Base-by-base conservation (phyloP, 1,284 basidiomycete genomes). In the Rhodotorula sp. region DNA sequence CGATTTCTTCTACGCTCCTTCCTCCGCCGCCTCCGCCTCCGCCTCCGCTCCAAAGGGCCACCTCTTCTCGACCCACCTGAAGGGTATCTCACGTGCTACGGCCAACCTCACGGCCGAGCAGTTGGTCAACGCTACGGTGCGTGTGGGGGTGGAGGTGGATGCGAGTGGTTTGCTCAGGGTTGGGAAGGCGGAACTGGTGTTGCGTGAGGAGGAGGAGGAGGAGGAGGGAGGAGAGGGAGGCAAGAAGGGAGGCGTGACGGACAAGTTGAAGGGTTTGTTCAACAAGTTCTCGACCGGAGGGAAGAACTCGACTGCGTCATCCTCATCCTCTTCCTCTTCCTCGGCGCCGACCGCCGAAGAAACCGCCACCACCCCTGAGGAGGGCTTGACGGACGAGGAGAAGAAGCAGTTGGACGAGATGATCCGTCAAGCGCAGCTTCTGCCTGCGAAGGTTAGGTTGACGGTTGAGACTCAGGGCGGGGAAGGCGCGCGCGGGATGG, bases 221-320 rank as follows among this genome's bases (percentile, higher is more conserved):
- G 85, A 89, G 77, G 92, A 88, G 76, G 87, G 89, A 22, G 57
- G 48, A 65, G 88, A 90, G 20, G 88, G 88, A 26, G 81, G 92
- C 34, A 84, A 88, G 46, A 54, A 55, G 47, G 24, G 24, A 0
- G 64, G 59, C 46, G 55, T 72, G 22, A 58, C 77, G 87, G 90
- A 88, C 68, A 91, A 89, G 82, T 81, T 96, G 71, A 94, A 94
- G 81, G 88, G 87, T 48, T 82, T 96, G 69, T 94, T 95, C 53
- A 87, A 85, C 64, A 70, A 70, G 59, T 72, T 70, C 69, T 40
- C 40, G 9, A 13, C 50, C 24, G 83, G 85, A 13, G 83, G 84
- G 65, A 80, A 81, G 70, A 64, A 70, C 67, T 56, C 30, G 16
- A 55, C 63, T 18, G 40, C 57, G 13, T 55, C 66, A 10, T 30